Percentiles rank a stretch among this genome's conserved stretches.
phyloP scores from a whole-genome alignment of 2,329 filamentous ascomycete species.

The Drechslera avenae region DNA sequence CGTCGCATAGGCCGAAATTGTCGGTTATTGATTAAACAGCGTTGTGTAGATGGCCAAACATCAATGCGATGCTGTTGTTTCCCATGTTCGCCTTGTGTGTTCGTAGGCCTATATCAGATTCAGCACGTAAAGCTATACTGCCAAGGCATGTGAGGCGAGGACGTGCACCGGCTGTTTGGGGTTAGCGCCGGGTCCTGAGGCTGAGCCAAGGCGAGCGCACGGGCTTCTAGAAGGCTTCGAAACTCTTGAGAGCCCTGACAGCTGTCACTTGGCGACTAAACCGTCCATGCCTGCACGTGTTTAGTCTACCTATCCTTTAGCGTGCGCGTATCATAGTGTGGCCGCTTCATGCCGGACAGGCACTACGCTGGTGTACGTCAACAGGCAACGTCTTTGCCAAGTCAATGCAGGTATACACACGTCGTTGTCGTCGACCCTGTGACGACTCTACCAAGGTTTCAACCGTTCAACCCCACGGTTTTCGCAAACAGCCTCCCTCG shows the following conservation, averaged over 20 bases:
- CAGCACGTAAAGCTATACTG: not conserved
- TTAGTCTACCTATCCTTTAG: not conserved
- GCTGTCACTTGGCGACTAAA: not conserved
- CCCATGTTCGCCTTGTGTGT: too few species aligned
- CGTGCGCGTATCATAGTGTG: constrained; percentile 1
- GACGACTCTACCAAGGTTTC: not conserved
- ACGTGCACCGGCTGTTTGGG: not conserved
- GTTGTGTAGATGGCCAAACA: not conserved
- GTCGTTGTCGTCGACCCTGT: not conserved
- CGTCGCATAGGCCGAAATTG: not conserved
- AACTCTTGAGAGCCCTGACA: not conserved
- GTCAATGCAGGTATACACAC: not conserved
- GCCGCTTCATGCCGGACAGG: not conserved
- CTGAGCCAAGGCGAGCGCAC: not conserved
- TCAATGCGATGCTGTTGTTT: not conserved
- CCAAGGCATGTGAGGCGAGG: not conserved
- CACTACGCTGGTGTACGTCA: not conserved
- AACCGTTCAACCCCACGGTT: not conserved
- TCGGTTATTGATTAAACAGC: not conserved
- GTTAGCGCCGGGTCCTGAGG: not conserved
- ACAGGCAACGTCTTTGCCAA: not conserved
- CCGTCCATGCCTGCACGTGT: not conserved
- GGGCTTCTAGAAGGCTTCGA: not conserved
- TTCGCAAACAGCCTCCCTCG: not conserved
- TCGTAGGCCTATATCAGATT: too few species aligned